Evolutionary conservation across 164 flowering plant species (phyloP), one percentile per base, ranked within the genome.

Genomic region (Malania oleifera): DNA sequence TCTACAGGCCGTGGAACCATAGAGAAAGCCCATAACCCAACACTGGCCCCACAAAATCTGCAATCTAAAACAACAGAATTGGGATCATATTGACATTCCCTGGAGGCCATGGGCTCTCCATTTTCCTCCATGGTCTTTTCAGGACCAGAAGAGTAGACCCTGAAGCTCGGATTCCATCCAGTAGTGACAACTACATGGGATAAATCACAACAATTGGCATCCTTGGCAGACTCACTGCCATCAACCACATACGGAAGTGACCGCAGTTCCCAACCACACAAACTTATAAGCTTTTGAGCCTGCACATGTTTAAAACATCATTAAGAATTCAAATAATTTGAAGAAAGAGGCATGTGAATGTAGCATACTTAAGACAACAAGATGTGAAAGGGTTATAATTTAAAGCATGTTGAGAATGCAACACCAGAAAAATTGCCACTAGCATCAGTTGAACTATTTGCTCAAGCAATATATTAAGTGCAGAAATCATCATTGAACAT

Each of bases 251-350:
- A 91, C 10, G 96, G 86, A 26, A 95, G 75, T 18, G 57, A 54
- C 31, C 82, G 96, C 58, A 82, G 86, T 63, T 85, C 89, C 98
- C 99, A 95, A 34, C 99, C 98, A 80, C 88, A 89, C 59, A 95
- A 76, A 63, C 90, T 84, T 52, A 89, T 83, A 44, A 91, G 76
- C 66, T 79, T 91, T 69, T 68, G 84, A 39, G 95, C 98, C 98
- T 90, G 89, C 58, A 82, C 55, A 44, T 37, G 26, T 20, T 18
- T 25, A 40, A 63, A 59, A 57, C 31, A 56, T 41, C 38, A 60
- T 15, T 51, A 56, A 4, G 27, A 12, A 31, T 31, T 31, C 35
- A 20, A 46, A 20, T 11, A 46, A 20, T 20, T 46, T 31, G 35
- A 31, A 31, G 35, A 31, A 31, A 31, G 35, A 31, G 35, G 9